These are phyloP conservation scores for Datura wrightii DNA, from an alignment of 257 asterid genomes.

Conservation along the genomic window DNA sequence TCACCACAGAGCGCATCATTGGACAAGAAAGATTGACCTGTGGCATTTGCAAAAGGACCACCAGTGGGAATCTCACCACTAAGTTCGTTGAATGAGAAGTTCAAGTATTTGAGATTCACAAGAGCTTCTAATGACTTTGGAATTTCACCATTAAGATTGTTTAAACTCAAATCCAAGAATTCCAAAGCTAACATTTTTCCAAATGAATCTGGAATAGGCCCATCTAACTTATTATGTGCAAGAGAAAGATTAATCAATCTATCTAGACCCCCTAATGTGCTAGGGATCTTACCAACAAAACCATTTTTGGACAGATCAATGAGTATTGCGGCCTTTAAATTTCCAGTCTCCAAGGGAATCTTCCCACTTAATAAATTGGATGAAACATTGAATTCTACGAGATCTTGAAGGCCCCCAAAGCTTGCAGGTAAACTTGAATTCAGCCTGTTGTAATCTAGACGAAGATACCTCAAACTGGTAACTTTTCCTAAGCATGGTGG, in stretches of 20 bases:
- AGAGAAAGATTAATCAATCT: neutral
- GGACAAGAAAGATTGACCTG: neutral
- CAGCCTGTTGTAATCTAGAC: neutral
- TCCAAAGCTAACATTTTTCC: neutral
- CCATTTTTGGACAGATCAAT: neutral
- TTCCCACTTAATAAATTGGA: neutral
- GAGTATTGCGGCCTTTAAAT: neutral
- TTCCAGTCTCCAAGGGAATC: neutral
- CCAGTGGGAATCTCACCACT: conserved; percentile 3
- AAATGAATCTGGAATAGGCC: neutral
- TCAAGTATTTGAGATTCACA: neutral
- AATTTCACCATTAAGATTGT: conserved; percentile 1
- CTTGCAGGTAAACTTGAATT: neutral
- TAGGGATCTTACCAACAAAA: neutral
- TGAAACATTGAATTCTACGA: neutral
- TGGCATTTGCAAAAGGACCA: conserved; percentile 16
- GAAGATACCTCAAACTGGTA: neutral
- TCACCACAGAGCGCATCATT: neutral
- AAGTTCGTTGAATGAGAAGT: conserved; percentile 1
- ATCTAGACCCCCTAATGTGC: neutral
- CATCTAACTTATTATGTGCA: conserved; percentile 20
- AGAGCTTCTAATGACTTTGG: conserved; percentile 14
- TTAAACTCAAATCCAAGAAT: neutral
- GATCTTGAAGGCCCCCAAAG: neutral
- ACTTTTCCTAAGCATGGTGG: neutral